Evolutionary conservation across 148 eudicot species (phyloP), one percentile per base, ranked within the genome.

Genomic region (Silene conica): DNA sequence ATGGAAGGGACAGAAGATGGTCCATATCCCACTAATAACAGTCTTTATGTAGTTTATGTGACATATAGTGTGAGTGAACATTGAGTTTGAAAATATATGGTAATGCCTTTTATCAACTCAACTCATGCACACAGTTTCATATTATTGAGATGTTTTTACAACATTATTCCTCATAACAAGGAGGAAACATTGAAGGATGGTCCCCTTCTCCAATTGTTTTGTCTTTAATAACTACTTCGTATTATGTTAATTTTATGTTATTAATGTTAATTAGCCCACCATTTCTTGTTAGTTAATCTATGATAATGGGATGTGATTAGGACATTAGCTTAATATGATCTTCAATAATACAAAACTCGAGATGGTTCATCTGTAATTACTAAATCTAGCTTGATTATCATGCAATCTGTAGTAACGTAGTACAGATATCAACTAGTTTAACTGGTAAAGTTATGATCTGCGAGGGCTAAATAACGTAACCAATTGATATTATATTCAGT

Each of bases 131-230:
- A 38, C 43, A 38, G 43, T 38, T 38, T 38, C 8, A 34, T 3
- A 38, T 38, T 38, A 0, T 5, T 6, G 43, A 38, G 43, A 38
- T 38, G 43, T 38, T 38, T 63, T 78, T 72, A 76, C 75, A 67
- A 75, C 73, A 72, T 75, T 78, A 72, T 75, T 78, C 77, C 84
- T 66, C 55, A 58, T 50, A 78, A 82, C 82, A 71, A 74, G 82
- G 84, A 71, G 67, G 78, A 67, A 70, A 50, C 79, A 82, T 12
- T 60, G 28, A 56, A 78, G 84, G 74, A 71, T 82, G 84, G 84
- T 82, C 84, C 82, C 84, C 74, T 41, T 75, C 67, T 9, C 55
- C 55, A 57, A 8, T 43, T 31, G 34, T 31, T 48, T 48, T 60
- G 67, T 38, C 52, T 50, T 43, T 28, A 20, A 5, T 26, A 26